Percentiles rank a stretch among this genome's conserved stretches.
Conservation (phyloP, 306 rosid species). For the Cyclanthera cordifolia region DNA sequence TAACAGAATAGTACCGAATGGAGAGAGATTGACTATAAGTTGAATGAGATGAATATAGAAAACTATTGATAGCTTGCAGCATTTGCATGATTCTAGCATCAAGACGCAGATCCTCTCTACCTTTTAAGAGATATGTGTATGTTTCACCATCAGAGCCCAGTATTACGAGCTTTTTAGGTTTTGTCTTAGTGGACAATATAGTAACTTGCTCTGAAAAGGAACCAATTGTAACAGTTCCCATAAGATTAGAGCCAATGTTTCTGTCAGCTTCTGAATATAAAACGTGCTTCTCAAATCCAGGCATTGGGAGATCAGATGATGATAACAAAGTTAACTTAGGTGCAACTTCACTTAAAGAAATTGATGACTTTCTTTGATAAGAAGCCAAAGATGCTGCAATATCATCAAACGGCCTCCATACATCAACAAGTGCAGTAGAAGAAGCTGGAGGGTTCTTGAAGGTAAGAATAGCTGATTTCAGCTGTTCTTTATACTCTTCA, state of each 20-base stretch:
- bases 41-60: slow-evolving; percentile 67
- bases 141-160: slow-evolving; percentile 86
- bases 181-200: slow-evolving; percentile 86
- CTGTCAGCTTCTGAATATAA: slow-evolving; percentile 43
- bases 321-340: slow-evolving; percentile 65
- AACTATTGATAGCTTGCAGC: slow-evolving; percentile 81
- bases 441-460: slow-evolving; percentile 77
- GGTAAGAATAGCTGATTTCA: slow-evolving; percentile 58
- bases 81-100: slow-evolving; percentile 96
- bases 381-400: slow-evolving; percentile 88
- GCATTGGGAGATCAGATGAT: slow-evolving; percentile 92
- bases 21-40: slow-evolving; percentile 59
- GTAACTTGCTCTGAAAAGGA: slow-evolving; percentile 68
- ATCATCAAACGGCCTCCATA: slow-evolving; percentile 77
- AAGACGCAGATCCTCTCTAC: slow-evolving; percentile 94
- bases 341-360: slow-evolving; percentile 77
- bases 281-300: slow-evolving; percentile 82
- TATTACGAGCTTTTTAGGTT: slow-evolving; percentile 78
- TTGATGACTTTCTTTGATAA: slow-evolving; percentile 79
- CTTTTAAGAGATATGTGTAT: slow-evolving; percentile 86
- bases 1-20: slow-evolving; percentile 87
- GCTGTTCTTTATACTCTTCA: slow-evolving; percentile 56
- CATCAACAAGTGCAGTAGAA: slow-evolving; percentile 70
- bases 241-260: slow-evolving; percentile 35
- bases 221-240: slow-evolving; percentile 69